Percentiles rank a stretch among this genome's conserved stretches.
phyloP scores from a whole-genome alignment of 257 asterid genomes.

The Petunia secreta region DNA sequence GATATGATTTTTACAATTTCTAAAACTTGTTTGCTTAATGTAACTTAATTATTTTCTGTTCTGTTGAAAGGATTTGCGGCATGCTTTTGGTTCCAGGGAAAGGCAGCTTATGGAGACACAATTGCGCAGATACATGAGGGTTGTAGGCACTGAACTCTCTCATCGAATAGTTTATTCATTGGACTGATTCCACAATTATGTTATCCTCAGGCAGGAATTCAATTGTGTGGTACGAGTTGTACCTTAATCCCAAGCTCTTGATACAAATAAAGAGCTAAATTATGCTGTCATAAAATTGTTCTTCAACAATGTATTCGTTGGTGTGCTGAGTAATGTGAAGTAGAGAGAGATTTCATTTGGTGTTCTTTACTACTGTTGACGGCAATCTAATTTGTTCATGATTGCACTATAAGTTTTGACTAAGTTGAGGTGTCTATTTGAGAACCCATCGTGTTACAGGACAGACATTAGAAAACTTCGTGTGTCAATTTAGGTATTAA shows the following conservation, averaged over 20 bases:
- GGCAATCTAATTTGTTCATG: neutral
- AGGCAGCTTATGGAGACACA: slow-evolving; percentile 55
- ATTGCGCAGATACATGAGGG: slow-evolving; percentile 57
- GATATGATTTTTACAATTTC: neutral
- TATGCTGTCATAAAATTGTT: neutral
- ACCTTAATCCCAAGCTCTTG: neutral
- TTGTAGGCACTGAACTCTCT: slow-evolving; percentile 78
- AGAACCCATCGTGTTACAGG: neutral
- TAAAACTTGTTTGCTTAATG: neutral
- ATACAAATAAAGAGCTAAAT: neutral
- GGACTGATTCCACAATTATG: slow-evolving; percentile 39
- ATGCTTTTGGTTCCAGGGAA: slow-evolving; percentile 58
- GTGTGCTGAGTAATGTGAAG: neutral
- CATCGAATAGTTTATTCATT: slow-evolving; percentile 67
- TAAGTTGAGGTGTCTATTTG: neutral
- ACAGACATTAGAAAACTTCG: neutral
- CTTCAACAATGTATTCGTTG: neutral
- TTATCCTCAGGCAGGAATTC: neutral
- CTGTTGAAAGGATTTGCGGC: slow-evolving; percentile 59
- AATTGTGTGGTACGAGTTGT: neutral
- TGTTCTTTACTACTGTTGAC: neutral
- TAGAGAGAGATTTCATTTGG: neutral
- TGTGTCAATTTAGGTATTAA: neutral
- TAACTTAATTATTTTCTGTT: slow-evolving; percentile 21
- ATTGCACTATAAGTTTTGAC: neutral